A percentile compares a stretch with the other conserved stretches of the same genome.
These are phyloP conservation scores for Fonsecaea pedrosoi DNA, from an alignment of 2,329 filamentous ascomycete species.

Conservation along the genomic window DNA sequence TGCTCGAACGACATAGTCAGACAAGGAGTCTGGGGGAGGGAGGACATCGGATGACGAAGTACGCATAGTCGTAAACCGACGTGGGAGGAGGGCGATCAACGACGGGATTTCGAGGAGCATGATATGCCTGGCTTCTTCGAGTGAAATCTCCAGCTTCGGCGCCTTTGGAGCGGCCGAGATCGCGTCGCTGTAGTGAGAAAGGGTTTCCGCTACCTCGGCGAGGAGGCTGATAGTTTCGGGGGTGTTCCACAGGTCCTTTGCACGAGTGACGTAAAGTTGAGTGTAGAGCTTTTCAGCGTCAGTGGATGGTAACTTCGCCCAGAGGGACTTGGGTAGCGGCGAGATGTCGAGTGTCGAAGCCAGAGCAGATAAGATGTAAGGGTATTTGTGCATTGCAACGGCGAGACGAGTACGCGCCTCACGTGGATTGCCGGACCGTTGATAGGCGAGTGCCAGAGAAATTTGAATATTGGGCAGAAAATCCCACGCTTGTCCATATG, in stretches of 20 bases:
- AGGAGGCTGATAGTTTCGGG: conserved; percentile 73
- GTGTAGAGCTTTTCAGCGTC: conserved; percentile 72
- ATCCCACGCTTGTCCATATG: conserved; percentile 59
- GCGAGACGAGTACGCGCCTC: conserved; percentile 70
- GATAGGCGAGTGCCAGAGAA: conserved; percentile 76
- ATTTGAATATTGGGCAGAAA: conserved; percentile 74
- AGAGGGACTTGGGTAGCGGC: conserved; percentile 76
- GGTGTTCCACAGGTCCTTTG: conserved; percentile 87
- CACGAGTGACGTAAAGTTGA: conserved; percentile 75
- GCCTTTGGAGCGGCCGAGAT: conserved; percentile 48
- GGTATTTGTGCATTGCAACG: conserved; percentile 73
- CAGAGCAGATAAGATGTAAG: conserved; percentile 83
- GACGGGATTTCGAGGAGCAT: conserved; percentile 76
- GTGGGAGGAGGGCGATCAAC: conserved; percentile 73
- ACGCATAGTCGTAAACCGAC: conserved; percentile 65
- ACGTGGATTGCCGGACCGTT: conserved; percentile 70
- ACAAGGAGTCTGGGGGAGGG: conserved; percentile 62
- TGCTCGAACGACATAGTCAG: conserved; percentile 37
- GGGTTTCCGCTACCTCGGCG: conserved; percentile 69
- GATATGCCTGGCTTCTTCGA: conserved; percentile 74
- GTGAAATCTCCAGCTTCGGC: conserved; percentile 56
- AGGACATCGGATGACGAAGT: conserved; percentile 83
- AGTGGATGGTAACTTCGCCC: conserved; percentile 75
- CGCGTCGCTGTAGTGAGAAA: conserved; percentile 53
- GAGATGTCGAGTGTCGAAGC: conserved; percentile 82